A percentile compares a stretch with the other conserved stretches of the same genome.
Evolutionary conservation across 1,139 yeast species (phyloP).

Genomic region (Blastobotrys petasosporus): DNA sequence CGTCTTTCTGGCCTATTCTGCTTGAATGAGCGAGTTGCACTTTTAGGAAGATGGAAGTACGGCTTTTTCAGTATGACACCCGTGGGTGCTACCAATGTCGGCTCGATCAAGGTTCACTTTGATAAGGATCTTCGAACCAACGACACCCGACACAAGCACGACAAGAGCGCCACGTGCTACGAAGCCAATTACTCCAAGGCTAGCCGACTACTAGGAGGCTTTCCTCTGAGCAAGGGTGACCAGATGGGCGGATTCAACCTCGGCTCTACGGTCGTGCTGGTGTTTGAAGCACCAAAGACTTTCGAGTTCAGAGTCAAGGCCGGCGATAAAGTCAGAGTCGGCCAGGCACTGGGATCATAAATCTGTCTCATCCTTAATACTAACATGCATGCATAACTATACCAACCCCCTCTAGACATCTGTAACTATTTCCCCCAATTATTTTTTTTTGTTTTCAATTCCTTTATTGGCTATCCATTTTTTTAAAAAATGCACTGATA

Average conservation of each 20-base stretch:
- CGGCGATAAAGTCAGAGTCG: slow-evolving; percentile 80
- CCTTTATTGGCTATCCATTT: background rate
- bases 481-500: background rate
- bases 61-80: slow-evolving; percentile 99
- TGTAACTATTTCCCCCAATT: background rate
- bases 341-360: slow-evolving; percentile 63
- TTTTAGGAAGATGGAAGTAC: slow-evolving; percentile 92
- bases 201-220: slow-evolving; percentile 73
- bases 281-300: slow-evolving; percentile 85
- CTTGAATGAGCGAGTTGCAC: slow-evolving; percentile 89
- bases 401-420: slow-evolving; percentile 1
- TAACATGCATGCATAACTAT: background rate
- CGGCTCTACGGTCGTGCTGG: slow-evolving; percentile 92
- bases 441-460: background rate
- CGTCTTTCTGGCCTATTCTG: slow-evolving; percentile 83
- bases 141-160: slow-evolving; percentile 26
- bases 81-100: slow-evolving; percentile 98
- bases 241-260: slow-evolving; percentile 97
- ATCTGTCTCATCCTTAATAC: background rate
- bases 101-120: slow-evolving; percentile 85
- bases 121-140: slow-evolving; percentile 89
- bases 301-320: slow-evolving; percentile 64
- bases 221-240: slow-evolving; percentile 83
- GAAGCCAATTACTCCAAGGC: slow-evolving; percentile 91
- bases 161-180: slow-evolving; percentile 74